A percentile compares a stretch with the other conserved stretches of the same genome.
Conservation (phyloP, 2,329 filamentous ascomycete genomes). For the Cladosporium oxysporum region DNA sequence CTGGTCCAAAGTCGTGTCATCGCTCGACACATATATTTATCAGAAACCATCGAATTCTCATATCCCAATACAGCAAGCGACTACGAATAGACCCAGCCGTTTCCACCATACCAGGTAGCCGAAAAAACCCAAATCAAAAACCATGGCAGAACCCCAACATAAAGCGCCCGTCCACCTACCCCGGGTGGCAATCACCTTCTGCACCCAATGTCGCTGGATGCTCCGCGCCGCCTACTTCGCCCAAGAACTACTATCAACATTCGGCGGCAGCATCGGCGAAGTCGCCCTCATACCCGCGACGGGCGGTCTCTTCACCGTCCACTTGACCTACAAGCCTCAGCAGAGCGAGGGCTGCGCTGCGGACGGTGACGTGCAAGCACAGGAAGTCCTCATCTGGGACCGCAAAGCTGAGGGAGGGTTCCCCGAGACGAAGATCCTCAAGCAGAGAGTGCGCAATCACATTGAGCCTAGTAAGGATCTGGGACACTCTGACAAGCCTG, state of each 20-base stretch:
- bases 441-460: slow-evolving; percentile 78
- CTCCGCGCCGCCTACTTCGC: slow-evolving; percentile 70
- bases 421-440: slow-evolving; percentile 90
- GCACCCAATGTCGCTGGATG: slow-evolving; percentile 94
- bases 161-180: slow-evolving; percentile 52
- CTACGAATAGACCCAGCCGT: background rate
- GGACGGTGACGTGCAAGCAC: slow-evolving; percentile 15
- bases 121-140: background rate
- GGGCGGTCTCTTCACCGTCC: slow-evolving; percentile 79
- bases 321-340: slow-evolving; percentile 51
- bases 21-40: background rate
- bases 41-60: too few relatives aligned
- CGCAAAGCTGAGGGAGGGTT: slow-evolving; percentile 84
- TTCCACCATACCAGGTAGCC: background rate
- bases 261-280: slow-evolving; percentile 79
- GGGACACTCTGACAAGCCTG: slow-evolving; percentile 63
- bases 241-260: slow-evolving; percentile 94
- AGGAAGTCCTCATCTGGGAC: slow-evolving; percentile 75
- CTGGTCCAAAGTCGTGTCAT: background rate
- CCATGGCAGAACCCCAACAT: background rate
- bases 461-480: slow-evolving; percentile 76
- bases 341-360: background rate
- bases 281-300: slow-evolving; percentile 83
- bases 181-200: slow-evolving; percentile 84
- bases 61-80: background rate